Percentiles rank a stretch among this genome's conserved stretches.
phyloP scores from a whole-genome alignment of 106 monocot genomes.

The Amphibolis antarctica region DNA sequence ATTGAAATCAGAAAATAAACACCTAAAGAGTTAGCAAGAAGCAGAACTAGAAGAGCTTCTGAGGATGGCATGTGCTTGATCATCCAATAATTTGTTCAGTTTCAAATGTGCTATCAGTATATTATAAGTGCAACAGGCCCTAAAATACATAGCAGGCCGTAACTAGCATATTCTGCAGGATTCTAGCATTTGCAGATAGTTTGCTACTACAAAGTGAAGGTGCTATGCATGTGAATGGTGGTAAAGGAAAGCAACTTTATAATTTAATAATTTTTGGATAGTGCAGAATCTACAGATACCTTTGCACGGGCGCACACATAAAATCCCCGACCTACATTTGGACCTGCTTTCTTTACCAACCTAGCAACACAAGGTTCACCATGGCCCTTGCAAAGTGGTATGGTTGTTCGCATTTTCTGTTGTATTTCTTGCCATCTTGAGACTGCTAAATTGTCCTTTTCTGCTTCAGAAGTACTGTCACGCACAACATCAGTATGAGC shows the following conservation, averaged over 20 bases:
- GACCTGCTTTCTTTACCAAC: slow-evolving; percentile 73
- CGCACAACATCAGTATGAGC: slow-evolving; percentile 9
- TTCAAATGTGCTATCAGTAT: too few species aligned
- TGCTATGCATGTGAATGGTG: not conserved
- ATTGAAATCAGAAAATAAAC: too few species aligned
- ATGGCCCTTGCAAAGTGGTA: slow-evolving; percentile 93
- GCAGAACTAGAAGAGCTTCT: too few species aligned
- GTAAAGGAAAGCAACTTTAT: not conserved
- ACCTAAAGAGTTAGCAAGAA: too few species aligned
- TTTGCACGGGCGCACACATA: slow-evolving; percentile 92
- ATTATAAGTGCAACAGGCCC: not conserved
- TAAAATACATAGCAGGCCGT: not conserved
- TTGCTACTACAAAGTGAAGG: too few species aligned
- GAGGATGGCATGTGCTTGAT: too few species aligned
- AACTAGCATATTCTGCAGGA: not conserved
- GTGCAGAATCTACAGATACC: slow-evolving; percentile 23
- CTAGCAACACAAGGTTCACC: slow-evolving; percentile 94
- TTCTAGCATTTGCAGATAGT: not conserved
- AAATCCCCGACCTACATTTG: slow-evolving; percentile 84
- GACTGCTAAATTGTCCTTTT: slow-evolving; percentile 35
- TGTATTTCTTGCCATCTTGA: slow-evolving; percentile 80
- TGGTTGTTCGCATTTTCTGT: slow-evolving; percentile 73
- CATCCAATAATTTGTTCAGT: too few species aligned
- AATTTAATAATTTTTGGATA: not conserved
- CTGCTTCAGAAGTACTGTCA: slow-evolving; percentile 12